Percentiles rank a stretch among this genome's conserved stretches.
phyloP scores from a whole-genome alignment of 441 rosid species.

The Theobroma grandiflorum region DNA sequence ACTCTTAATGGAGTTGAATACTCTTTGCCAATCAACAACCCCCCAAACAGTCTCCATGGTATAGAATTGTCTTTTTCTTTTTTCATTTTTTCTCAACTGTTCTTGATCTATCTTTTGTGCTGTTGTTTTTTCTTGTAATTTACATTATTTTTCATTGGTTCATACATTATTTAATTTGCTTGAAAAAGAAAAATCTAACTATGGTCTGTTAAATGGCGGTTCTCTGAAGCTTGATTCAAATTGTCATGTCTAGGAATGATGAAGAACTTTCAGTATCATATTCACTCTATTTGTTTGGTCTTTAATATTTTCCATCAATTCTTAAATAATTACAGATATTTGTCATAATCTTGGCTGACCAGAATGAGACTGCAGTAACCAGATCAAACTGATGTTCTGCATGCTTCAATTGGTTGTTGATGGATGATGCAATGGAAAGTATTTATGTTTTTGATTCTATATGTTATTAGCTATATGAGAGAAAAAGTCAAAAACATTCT shows the following conservation, averaged over 20 bases:
- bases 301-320: neutral
- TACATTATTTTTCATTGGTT: neutral
- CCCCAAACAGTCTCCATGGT: constrained; percentile 97
- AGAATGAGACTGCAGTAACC: neutral
- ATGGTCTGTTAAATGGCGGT: neutral
- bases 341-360: neutral
- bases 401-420: neutral
- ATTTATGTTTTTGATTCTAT: neutral
- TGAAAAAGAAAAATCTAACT: neutral
- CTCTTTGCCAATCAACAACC: constrained; percentile 77
- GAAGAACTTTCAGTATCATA: neutral
- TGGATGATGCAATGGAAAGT: neutral
- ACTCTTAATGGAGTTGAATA: constrained; percentile 69
- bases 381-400: neutral
- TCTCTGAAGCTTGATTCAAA: neutral
- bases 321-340: neutral
- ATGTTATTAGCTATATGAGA: neutral
- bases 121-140: neutral
- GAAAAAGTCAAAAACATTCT: neutral
- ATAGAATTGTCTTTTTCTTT: constrained; percentile 10
- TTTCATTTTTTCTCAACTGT: neutral
- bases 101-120: neutral
- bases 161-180: neutral
- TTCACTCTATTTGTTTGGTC: neutral
- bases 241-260: neutral